Base-by-base conservation (phyloP, 2,329 filamentous ascomycete species). In the Aspergillus pseudotamarii region DNA sequence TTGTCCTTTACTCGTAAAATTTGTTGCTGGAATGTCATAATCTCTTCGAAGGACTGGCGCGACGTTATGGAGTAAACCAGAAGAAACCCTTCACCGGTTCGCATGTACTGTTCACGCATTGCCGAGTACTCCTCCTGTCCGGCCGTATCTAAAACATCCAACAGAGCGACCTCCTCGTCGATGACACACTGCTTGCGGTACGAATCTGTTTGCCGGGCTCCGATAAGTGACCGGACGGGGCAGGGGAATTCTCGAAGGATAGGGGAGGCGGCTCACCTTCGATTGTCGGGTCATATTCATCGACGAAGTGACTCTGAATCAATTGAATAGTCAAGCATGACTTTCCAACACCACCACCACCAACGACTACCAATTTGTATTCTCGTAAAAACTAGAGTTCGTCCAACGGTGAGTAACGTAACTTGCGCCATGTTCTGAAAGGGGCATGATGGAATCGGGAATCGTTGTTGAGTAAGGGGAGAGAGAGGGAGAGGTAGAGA, bases 111-210 rank as follows among this genome's bases (percentile, higher is more conserved):
- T 84, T 99, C 95, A 77, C 95, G 88, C 95, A 99, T 98, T 59
- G 95, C 95, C 62, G 94, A 97, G 85, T 98, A 99, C 83, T 99
- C 95, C 82, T 99, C 95, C 81, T 99, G 95, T 64, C 95, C 95
- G 67, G 95, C 95, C 60, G 95, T 99, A 81, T 99, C 95, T 78
- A 98, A 90, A 68, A 99, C 95, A 80, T 99, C 95, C 80, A 99
- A 91, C 65, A 99, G 88, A 58, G 95, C 95, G 71, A 97, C 93
- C 82, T 99, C 95, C 73, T 98, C 95, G 78, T 99, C 95, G 79
- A 99, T 96, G 73, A 97, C 90, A 80, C 95, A 98, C 86, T 98
- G 95, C 90, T 99, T 99, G 84, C 95, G 93, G 86, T 99, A 99
- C 67, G 95, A 98, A 79, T 99, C 95, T 99, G 45, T 60, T 64